These are phyloP conservation scores for Zymoseptoria tritici DNA, from an alignment of 2,329 filamentous ascomycete genomes.

Conservation along the genomic window DNA sequence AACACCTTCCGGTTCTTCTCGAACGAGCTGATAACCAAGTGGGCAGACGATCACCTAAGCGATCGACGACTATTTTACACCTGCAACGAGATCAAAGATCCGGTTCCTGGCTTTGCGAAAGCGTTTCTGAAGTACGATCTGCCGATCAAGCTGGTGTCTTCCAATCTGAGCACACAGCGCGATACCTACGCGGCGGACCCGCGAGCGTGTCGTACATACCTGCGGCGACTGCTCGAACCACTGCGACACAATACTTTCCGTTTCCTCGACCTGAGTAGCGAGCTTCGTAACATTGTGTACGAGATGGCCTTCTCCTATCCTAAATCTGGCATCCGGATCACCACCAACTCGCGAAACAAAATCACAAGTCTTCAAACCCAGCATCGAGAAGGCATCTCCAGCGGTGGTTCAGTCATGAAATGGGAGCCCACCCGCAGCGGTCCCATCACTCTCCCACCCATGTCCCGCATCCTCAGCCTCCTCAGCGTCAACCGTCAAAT, in stretches of 20 bases:
- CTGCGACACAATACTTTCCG: not conserved
- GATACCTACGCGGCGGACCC: not conserved
- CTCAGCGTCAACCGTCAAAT: conserved; percentile 2
- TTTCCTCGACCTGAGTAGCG: not conserved
- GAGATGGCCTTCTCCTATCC: not conserved
- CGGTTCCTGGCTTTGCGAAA: not conserved
- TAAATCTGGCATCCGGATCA: not conserved
- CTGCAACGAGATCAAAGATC: not conserved
- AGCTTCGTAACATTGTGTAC: not conserved
- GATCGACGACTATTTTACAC: not conserved
- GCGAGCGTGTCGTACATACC: not conserved
- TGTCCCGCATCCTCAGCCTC: not conserved
- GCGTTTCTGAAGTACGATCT: not conserved
- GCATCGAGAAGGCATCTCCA: not conserved
- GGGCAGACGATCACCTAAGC: not conserved
- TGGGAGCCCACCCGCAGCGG: not conserved
- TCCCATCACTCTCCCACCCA: not conserved
- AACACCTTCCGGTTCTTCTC: not conserved
- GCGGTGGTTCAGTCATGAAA: not conserved
- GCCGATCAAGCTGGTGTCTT: not conserved
- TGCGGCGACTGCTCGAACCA: not conserved
- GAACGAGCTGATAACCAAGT: not conserved
- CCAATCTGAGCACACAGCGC: not conserved
- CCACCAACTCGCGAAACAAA: not conserved
- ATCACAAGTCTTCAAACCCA: not conserved